A percentile compares a stretch with the other conserved stretches of the same genome.
Evolutionary conservation across 2,329 filamentous ascomycete genomes (phyloP).

Genomic region (Aspergillaceae sp.): DNA sequence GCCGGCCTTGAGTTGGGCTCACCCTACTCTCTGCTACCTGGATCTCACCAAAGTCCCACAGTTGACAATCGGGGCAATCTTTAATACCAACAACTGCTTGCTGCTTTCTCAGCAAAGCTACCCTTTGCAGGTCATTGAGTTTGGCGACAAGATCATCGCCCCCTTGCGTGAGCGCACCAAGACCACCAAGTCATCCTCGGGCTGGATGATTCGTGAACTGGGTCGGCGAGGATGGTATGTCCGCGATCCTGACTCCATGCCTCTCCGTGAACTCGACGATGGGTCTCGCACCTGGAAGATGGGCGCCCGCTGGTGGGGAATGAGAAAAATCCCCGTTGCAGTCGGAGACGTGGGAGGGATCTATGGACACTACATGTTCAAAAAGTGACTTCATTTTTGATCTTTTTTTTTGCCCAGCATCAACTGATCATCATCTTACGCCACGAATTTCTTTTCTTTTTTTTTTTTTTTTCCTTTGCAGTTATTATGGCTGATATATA

Average conservation of each 20-base stretch:
- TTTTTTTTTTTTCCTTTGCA: constrained; percentile 4
- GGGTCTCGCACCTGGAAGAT: constrained; percentile 66
- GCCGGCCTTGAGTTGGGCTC: constrained; percentile 33
- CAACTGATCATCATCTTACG: constrained; percentile 1
- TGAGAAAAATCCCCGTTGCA: constrained; percentile 57
- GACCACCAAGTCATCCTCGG: constrained; percentile 46
- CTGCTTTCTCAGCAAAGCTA: constrained; percentile 53
- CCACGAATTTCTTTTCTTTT: constrained; percentile 3
- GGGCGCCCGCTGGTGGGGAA: constrained; percentile 76
- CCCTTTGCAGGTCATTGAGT: constrained; percentile 68
- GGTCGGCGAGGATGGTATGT: constrained; percentile 64
- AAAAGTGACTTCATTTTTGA: constrained; percentile 31
- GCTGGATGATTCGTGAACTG: constrained; percentile 62
- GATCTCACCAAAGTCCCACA: constrained; percentile 63
- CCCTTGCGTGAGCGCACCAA: constrained; percentile 55
- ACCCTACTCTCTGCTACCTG: constrained; percentile 61
- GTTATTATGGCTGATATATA: neutral
- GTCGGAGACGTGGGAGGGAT: constrained; percentile 50
- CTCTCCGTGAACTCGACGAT: constrained; percentile 39
- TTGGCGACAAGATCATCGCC: constrained; percentile 59
- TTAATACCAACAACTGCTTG: constrained; percentile 46
- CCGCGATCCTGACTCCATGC: constrained; percentile 33
- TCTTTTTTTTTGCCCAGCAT: constrained; percentile 3
- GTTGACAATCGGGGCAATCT: constrained; percentile 49
- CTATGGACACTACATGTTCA: constrained; percentile 54